Evolutionary conservation across 2,329 filamentous ascomycete genomes (phyloP), one percentile per base, ranked within the genome.

Genomic region (Sporothrix mexicana): DNA sequence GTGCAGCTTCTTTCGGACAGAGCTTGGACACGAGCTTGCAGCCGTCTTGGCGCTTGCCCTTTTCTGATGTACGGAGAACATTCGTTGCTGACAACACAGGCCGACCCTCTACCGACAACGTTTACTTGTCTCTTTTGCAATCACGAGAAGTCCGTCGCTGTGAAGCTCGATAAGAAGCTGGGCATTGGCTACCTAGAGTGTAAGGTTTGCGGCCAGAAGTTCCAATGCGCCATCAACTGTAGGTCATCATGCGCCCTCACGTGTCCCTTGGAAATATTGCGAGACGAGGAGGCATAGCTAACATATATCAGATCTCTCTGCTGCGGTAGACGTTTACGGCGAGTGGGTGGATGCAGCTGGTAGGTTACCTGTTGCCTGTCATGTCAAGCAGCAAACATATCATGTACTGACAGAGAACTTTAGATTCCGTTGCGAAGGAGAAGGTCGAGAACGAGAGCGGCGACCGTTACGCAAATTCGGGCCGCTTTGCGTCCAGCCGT

Each of bases 91-190:
- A 67, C 23, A 13, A 23, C 13, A 74, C 77, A 92, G 90, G 84
- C 88, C 80, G 92, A 95, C 77, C 88, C 90, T 55, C 87, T 96
- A 20, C 87, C 92, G 3, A 95, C 93, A 2, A 89, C 90, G n/a
- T 99, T 99, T 82, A 93, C 95, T 73, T 99, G 96, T 81, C 90
- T 99, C 62, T 99, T 99, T 84, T 99, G 96, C 87, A 98, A 98
- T 81, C 95, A 98, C 83, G 96, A 98, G 80, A 96, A 94, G 77
- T 93, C 95, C 0, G 93, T 99, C 70, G 88, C 90, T 41, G 93
- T 98, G 77, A 96, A 97, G 82, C 87, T 99, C 69, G 94, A 99
- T 81, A 97, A 97, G 86, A 98, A 98, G 81, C 86, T 90, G 41
- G 94, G 94, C 69, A 88, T 97, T 51, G 96, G 95, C 64, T 89